phyloP scores from a whole-genome alignment of 495 filamentous ascomycete genomes.

The Platismatia glauca region DNA sequence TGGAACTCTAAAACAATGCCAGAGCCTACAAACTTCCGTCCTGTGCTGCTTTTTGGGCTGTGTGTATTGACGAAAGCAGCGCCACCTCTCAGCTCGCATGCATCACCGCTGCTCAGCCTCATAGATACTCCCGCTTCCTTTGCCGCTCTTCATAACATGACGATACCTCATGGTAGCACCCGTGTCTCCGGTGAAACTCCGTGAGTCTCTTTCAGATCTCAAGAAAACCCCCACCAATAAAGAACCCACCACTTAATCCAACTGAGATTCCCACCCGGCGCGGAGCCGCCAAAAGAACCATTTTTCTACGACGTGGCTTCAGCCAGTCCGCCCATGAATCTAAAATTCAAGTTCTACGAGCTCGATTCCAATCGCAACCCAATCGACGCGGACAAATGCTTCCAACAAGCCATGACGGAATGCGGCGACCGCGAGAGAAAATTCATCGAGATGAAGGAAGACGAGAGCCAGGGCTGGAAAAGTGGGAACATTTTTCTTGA shows the following conservation, averaged over 20 bases:
- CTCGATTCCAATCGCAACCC: not conserved
- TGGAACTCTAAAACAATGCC: too few species aligned
- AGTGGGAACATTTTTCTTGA: not conserved
- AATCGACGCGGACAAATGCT: not conserved
- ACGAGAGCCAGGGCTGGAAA: not conserved
- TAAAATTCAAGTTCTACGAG: not conserved
- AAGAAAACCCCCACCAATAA: too few species aligned
- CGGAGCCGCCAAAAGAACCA: not conserved
- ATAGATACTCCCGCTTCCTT: not conserved
- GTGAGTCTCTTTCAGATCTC: not conserved
- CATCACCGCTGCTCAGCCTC: not conserved
- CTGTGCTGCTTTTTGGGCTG: not conserved
- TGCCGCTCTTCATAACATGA: not conserved
- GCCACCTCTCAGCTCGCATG: not conserved
- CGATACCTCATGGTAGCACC: not conserved
- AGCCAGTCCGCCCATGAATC: not conserved
- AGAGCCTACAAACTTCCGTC: too few species aligned
- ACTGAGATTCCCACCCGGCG: not conserved
- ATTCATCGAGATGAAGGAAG: not conserved
- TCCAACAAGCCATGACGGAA: not conserved
- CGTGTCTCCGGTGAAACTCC: not conserved
- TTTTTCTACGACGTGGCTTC: not conserved
- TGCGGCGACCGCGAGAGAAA: not conserved
- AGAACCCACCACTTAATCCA: not conserved
- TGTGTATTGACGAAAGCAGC: not conserved